A percentile compares a stretch with the other conserved stretches of the same genome.
phyloP scores from a whole-genome alignment of 495 filamentous ascomycete species.

The Hypoxylon subgilvum region DNA sequence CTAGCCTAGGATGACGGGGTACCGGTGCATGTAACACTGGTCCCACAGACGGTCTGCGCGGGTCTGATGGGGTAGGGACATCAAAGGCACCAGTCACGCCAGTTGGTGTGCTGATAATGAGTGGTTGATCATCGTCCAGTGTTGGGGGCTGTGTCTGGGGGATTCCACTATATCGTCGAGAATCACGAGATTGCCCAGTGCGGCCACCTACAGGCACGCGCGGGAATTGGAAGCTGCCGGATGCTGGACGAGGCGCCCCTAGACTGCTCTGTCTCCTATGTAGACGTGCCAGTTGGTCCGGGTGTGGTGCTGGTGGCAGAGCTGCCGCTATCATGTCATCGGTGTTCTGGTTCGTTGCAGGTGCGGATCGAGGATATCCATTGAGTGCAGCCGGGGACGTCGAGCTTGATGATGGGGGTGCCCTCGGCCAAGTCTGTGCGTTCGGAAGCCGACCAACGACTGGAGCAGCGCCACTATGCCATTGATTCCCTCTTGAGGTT shows the following conservation, averaged over 20 bases:
- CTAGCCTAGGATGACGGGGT: conserved; percentile 50
- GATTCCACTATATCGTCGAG: conserved; percentile 28
- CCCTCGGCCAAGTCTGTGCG: conserved; percentile 54
- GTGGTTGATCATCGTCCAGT: conserved; percentile 47
- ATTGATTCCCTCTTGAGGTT: conserved; percentile 15
- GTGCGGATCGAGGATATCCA: conserved; percentile 54
- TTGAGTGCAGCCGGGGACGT: conserved; percentile 18
- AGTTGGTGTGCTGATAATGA: conserved; percentile 57
- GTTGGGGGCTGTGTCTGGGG: conserved; percentile 36
- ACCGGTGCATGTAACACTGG: conserved; percentile 51
- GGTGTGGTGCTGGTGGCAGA: conserved; percentile 40
- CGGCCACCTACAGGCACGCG: conserved; percentile 40
- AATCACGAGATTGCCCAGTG: conserved; percentile 8
- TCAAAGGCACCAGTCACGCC: conserved; percentile 55
- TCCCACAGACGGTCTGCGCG: conserved; percentile 37
- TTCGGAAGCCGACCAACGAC: conserved; percentile 45
- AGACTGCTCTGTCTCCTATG: conserved; percentile 29
- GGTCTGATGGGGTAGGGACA: conserved; percentile 36
- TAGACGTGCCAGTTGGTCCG: conserved; percentile 40
- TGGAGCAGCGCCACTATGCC: conserved; percentile 19
- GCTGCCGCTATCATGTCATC: conserved; percentile 40
- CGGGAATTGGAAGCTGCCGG: conserved; percentile 43
- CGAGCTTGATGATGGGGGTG: conserved; percentile 27
- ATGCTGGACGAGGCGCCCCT: conserved; percentile 37
- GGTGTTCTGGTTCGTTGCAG: conserved; percentile 37